These are phyloP conservation scores for Castanospermum australe DNA, from an alignment of 306 rosid species.

Conservation along the genomic window DNA sequence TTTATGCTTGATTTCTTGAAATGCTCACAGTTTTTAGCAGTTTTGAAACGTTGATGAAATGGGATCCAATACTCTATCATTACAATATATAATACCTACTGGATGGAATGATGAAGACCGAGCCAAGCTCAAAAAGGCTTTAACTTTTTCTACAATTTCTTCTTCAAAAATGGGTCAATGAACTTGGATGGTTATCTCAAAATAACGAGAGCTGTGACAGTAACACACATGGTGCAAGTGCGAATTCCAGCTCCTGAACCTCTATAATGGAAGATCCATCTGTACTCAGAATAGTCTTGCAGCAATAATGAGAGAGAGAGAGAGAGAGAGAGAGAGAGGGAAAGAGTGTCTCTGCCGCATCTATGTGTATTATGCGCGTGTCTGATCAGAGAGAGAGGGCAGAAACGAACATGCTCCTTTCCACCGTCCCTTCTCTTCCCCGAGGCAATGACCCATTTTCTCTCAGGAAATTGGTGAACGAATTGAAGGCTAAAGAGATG, in stretches of 20 bases:
- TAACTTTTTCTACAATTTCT: background rate
- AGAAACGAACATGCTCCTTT: constrained; percentile 33
- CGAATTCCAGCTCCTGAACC: constrained; percentile 31
- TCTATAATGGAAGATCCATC: background rate
- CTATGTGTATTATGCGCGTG: constrained; percentile 24
- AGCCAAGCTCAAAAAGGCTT: background rate
- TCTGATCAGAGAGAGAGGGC: constrained; percentile 19
- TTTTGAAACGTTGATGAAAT: constrained; percentile 1
- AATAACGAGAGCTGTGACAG: constrained; percentile 19
- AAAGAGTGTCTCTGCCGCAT: background rate
- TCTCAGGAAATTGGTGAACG: constrained; percentile 39
- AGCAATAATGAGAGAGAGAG: constrained; percentile 36
- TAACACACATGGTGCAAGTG: constrained; percentile 36
- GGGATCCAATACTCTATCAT: constrained; percentile 35
- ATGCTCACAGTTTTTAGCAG: constrained; percentile 32
- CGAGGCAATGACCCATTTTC: background rate
- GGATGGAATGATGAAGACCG: constrained; percentile 18
- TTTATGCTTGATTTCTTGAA: constrained; percentile 34
- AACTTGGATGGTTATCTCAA: background rate
- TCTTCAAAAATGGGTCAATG: background rate
- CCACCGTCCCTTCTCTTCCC: background rate
- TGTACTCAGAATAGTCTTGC: constrained; percentile 12
- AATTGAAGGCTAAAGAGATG: constrained; percentile 30
- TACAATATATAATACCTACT: background rate
- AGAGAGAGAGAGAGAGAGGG: constrained; percentile 20